Evolutionary conservation across 2,329 filamentous ascomycete species (phyloP).

Genomic region (Meredithiella fracta): DNA sequence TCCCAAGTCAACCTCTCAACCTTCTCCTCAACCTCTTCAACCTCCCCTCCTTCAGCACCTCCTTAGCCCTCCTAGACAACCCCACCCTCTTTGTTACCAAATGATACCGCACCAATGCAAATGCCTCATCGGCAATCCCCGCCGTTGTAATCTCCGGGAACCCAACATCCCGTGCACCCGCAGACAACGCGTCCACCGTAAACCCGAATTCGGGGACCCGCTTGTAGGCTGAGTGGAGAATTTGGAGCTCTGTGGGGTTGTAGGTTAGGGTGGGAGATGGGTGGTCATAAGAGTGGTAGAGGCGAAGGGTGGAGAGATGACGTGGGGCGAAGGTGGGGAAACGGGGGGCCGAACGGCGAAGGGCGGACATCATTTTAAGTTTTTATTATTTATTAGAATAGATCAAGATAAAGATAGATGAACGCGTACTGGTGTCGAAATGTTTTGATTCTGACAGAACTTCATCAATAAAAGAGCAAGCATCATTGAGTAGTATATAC

Average conservation of each 20-base stretch:
- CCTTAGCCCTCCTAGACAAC: constrained; percentile 29
- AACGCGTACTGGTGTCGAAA: too few relatives aligned
- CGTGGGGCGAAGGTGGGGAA: background rate
- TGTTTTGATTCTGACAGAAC: background rate
- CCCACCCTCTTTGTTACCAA: constrained; percentile 49
- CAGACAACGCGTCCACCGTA: constrained; percentile 51
- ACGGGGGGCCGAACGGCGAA: background rate
- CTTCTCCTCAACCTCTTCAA: constrained; percentile 39
- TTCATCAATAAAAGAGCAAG: too few relatives aligned
- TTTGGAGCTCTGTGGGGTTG: constrained; percentile 50
- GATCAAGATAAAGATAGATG: too few relatives aligned
- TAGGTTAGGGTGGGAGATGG: constrained; percentile 43
- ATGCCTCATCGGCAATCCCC: constrained; percentile 62
- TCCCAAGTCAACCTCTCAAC: constrained; percentile 60
- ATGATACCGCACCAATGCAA: constrained; percentile 68
- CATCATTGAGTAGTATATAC: too few relatives aligned
- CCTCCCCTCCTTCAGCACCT: constrained; percentile 24
- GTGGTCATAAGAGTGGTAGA: constrained; percentile 63
- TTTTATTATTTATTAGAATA: background rate
- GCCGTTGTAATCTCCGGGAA: constrained; percentile 77
- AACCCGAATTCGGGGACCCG: constrained; percentile 77
- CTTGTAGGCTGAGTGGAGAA: constrained; percentile 63
- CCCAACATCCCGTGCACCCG: constrained; percentile 68
- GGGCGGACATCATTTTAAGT: background rate
- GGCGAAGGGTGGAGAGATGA: constrained; percentile 16